phyloP scores from a whole-genome alignment of 1,139 yeast species.

The Candida freyschussii region DNA sequence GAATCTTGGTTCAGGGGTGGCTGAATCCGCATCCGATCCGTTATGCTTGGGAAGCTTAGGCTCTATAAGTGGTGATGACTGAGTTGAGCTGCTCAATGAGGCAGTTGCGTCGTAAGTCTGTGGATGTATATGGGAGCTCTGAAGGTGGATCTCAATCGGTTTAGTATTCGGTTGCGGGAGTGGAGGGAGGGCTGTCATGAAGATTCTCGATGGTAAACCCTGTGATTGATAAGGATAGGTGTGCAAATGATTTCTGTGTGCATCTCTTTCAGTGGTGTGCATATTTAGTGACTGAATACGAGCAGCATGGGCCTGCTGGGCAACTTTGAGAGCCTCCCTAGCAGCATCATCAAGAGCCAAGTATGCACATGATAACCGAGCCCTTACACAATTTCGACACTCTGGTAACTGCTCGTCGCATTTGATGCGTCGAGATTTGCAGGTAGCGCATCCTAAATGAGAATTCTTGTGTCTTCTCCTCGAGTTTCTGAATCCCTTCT shows the following conservation, averaged over 20 bases:
- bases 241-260: conserved; percentile 9
- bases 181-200: conserved; percentile 9
- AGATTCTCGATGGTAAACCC: conserved; percentile 20
- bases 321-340: conserved; percentile 46
- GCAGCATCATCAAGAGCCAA: conserved; percentile 46
- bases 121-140: conserved; percentile 15
- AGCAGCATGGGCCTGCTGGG: conserved; percentile 34
- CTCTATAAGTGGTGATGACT: not conserved
- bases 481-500: conserved; percentile 39
- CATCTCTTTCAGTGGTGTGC: conserved; percentile 16
- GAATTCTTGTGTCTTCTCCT: conserved; percentile 61
- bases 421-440: conserved; percentile 61
- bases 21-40: conserved; percentile 1
- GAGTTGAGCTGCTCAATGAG: not conserved
- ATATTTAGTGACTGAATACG: conserved; percentile 19
- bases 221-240: conserved; percentile 18
- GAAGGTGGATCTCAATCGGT: conserved; percentile 20
- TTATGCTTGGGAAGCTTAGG: not conserved
- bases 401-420: conserved; percentile 63
- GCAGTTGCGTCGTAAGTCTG: conserved; percentile 4
- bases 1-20: conserved; percentile 9
- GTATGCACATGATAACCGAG: conserved; percentile 53
- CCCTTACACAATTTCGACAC: conserved; percentile 57
- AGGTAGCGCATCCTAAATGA: conserved; percentile 56
- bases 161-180: conserved; percentile 13